Evolutionary conservation across 140 eudicot species (phyloP).

Genomic region (Ambrosia hybrid): DNA sequence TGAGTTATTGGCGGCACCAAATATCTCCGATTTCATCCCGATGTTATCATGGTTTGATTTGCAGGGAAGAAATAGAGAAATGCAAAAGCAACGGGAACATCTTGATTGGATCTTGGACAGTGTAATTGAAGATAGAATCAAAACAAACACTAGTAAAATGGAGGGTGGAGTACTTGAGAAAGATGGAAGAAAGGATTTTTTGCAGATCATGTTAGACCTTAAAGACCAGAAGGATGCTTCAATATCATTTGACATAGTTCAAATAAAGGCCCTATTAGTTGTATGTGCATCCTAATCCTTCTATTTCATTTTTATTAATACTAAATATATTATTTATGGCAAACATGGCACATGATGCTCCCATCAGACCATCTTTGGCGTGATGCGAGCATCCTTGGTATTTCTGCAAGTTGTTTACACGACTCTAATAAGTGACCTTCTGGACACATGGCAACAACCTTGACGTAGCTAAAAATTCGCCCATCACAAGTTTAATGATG

Average conservation of each 20-base stretch:
- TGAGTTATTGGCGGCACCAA: constrained; percentile 35
- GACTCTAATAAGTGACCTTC: no score
- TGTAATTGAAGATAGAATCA: constrained; percentile 25
- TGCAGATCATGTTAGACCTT: no score
- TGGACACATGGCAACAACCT: no score
- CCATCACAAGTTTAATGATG: no score
- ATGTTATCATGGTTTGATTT: constrained; percentile 46
- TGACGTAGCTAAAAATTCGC: no score
- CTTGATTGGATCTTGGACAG: constrained; percentile 31
- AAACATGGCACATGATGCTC: no score
- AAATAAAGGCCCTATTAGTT: constrained; percentile 43
- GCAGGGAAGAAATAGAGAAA: constrained; percentile 37
- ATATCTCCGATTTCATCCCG: constrained; percentile 50
- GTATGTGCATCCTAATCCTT: constrained; percentile 24
- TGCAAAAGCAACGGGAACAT: constrained; percentile 18
- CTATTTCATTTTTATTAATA: not conserved
- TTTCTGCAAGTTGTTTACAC: no score
- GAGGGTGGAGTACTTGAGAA: constrained; percentile 9
- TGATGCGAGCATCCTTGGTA: no score
- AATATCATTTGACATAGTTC: constrained; percentile 26
- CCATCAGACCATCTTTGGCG: no score
- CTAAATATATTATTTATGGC: no score
- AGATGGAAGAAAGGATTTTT: constrained; percentile 33
- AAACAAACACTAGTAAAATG: not conserved
- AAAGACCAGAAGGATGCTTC: no score